Evolutionary conservation across 768 basidiomycete genomes (phyloP).

Genomic region (Saitozyma sp.): DNA sequence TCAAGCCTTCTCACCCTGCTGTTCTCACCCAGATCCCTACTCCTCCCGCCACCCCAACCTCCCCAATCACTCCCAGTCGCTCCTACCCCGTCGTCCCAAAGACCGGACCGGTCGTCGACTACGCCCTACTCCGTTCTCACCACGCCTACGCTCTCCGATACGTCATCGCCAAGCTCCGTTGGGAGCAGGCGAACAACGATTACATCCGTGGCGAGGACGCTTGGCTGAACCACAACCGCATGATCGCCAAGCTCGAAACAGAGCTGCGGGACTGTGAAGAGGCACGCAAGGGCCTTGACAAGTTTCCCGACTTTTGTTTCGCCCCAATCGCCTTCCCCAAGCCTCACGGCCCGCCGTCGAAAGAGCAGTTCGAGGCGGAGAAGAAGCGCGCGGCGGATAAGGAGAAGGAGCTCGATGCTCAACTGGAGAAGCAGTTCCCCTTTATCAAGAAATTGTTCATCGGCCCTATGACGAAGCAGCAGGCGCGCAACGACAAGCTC

Average conservation of each 20-base stretch:
- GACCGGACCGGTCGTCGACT: conserved; percentile 13
- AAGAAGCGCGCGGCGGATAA: conserved; percentile 12
- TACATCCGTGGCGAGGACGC: conserved; percentile 38
- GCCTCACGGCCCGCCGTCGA: conserved; percentile 34
- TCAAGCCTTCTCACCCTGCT: no score
- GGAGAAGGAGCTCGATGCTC: conserved; percentile 22
- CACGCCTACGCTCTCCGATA: conserved; percentile 34
- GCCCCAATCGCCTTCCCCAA: conserved; percentile 28
- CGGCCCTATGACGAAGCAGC: conserved; percentile 40
- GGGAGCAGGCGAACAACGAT: conserved; percentile 36
- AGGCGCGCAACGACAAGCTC: conserved; percentile 27
- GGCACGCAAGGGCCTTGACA: conserved; percentile 36
- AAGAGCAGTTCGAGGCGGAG: conserved; percentile 29
- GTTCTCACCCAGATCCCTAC: no score
- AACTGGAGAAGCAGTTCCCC: conserved; percentile 32
- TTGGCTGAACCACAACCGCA: conserved; percentile 28
- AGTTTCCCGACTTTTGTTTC: conserved; percentile 25
- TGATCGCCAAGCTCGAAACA: conserved; percentile 36
- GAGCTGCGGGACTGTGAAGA: conserved; percentile 30
- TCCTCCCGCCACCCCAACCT: no score
- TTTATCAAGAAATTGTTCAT: conserved; percentile 41
- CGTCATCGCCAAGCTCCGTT: conserved; percentile 36
- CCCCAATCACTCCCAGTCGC: no score
- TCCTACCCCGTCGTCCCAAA: no score
- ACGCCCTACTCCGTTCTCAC: conserved; percentile 32